These are phyloP conservation scores for Pseudoturritis turrita DNA, from an alignment of 345 rosid species.

Conservation along the genomic window DNA sequence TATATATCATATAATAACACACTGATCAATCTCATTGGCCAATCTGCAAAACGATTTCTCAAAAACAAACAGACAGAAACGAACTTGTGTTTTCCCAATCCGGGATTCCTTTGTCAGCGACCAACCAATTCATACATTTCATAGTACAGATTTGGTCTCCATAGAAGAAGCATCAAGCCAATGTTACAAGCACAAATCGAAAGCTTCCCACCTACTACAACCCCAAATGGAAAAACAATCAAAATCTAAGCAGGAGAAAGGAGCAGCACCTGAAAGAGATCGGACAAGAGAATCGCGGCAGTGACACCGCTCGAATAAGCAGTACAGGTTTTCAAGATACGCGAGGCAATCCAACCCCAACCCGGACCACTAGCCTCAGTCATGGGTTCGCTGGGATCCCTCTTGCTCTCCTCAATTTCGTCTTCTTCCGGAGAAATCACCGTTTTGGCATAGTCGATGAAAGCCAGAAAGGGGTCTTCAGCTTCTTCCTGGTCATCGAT, in stretches of 20 bases:
- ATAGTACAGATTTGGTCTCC: background rate
- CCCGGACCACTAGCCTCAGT: slow-evolving; percentile 44
- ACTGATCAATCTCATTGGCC: background rate
- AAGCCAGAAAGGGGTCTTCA: slow-evolving; percentile 64
- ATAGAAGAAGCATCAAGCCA: background rate
- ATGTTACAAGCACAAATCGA: slow-evolving; percentile 3
- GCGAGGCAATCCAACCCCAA: slow-evolving; percentile 83
- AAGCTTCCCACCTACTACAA: background rate
- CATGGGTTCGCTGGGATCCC: slow-evolving; percentile 11
- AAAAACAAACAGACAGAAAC: background rate
- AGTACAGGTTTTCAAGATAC: slow-evolving; percentile 68
- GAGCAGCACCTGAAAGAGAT: slow-evolving; percentile 64
- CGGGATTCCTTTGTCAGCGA: background rate
- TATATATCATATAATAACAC: background rate
- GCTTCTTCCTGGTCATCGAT: slow-evolving; percentile 25
- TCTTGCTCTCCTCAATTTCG: slow-evolving; percentile 8
- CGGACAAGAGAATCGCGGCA: slow-evolving; percentile 78
- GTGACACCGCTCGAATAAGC: slow-evolving; percentile 94
- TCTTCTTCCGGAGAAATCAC: slow-evolving; percentile 45
- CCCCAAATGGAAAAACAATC: background rate
- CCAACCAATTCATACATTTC: background rate
- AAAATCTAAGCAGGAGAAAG: slow-evolving; percentile 1
- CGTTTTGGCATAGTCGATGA: slow-evolving; percentile 66
- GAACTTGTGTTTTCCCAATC: background rate
- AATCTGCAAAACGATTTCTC: background rate